Percentiles rank a stretch among this genome's conserved stretches.
Conservation (phyloP, 768 basidiomycete species). For the Gymnopilus dilepis region DNA sequence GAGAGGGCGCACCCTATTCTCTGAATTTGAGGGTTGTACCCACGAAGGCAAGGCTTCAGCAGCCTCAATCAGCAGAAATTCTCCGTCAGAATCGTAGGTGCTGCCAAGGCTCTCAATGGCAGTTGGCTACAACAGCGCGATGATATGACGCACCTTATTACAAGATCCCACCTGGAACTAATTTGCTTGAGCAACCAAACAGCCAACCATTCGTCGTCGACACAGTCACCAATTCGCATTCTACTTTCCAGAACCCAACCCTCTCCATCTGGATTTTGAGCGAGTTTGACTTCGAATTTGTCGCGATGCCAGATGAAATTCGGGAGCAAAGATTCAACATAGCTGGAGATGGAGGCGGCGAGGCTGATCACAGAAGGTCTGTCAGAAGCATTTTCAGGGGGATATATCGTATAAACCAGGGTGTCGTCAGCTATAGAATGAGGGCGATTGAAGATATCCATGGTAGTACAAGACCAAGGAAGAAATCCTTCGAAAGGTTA, state of each 20-base stretch:
- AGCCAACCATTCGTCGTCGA: conserved; percentile 98
- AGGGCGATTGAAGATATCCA: conserved; percentile 76
- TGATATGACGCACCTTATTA: conserved; percentile 81
- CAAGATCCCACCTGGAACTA: conserved; percentile 78
- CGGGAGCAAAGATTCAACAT: conserved; percentile 58
- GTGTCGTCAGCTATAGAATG: conserved; percentile 89
- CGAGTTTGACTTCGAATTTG: conserved; percentile 77
- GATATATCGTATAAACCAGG: conserved; percentile 77
- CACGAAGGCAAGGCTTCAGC: conserved; percentile 88
- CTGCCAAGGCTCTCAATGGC: too few relatives aligned
- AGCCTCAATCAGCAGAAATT: conserved; percentile 96
- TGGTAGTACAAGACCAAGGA: conserved; percentile 22
- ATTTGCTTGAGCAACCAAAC: conserved; percentile 89
- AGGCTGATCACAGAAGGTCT: conserved; percentile 65
- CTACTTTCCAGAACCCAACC: conserved; percentile 74
- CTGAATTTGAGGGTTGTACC: conserved; percentile 90
- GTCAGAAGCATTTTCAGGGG: conserved; percentile 56
- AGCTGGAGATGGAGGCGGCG: conserved; percentile 67
- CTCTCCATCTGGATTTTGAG: conserved; percentile 43
- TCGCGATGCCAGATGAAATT: conserved; percentile 86
- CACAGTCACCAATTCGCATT: conserved; percentile 92
- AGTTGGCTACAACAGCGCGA: too few relatives aligned
- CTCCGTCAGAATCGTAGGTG: conserved; percentile 90
- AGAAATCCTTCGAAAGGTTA: background rate
- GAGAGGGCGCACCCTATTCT: conserved; percentile 81